These are phyloP conservation scores for Ophiosphaerella narmari DNA, from an alignment of 2,329 filamentous ascomycete genomes.

Conservation along the genomic window DNA sequence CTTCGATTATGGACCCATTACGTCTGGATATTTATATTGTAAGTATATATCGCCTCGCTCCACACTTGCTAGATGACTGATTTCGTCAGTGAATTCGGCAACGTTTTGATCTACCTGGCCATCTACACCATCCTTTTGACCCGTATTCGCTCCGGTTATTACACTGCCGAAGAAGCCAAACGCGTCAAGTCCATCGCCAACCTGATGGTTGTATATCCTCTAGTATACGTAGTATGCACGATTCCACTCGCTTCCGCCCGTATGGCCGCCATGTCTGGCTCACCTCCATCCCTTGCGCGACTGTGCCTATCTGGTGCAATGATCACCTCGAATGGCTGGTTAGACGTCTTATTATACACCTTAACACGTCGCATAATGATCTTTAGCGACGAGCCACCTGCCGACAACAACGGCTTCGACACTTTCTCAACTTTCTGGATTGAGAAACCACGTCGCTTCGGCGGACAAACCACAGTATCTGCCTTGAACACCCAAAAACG, in stretches of 20 bases:
- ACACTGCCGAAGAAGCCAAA: conserved; percentile 36
- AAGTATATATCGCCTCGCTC: not conserved
- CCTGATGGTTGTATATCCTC: conserved; percentile 69
- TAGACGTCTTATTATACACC: conserved; percentile 63
- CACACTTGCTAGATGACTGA: conserved; percentile 1
- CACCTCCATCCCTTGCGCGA: conserved; percentile 50
- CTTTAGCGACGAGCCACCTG: conserved; percentile 53
- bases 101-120: conserved; percentile 55
- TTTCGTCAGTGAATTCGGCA: conserved; percentile 51
- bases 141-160: conserved; percentile 46
- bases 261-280: conserved; percentile 65
- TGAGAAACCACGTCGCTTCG: conserved; percentile 44
- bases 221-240: conserved; percentile 72
- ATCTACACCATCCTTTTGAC: conserved; percentile 48
- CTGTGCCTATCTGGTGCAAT: conserved; percentile 60
- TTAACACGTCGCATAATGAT: conserved; percentile 62
- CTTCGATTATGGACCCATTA: conserved; percentile 67
- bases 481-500: conserved; percentile 15
- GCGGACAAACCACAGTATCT: conserved; percentile 53
- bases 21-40: conserved; percentile 64
- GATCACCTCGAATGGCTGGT: conserved; percentile 63
- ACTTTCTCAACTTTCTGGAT: conserved; percentile 44
- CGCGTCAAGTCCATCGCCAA: conserved; percentile 51
- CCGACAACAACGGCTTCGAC: conserved; percentile 43
- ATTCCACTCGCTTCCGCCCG: conserved; percentile 68